Evolutionary conservation across 1,284 basidiomycete genomes (phyloP).

Genomic region (Peniophora sp.): DNA sequence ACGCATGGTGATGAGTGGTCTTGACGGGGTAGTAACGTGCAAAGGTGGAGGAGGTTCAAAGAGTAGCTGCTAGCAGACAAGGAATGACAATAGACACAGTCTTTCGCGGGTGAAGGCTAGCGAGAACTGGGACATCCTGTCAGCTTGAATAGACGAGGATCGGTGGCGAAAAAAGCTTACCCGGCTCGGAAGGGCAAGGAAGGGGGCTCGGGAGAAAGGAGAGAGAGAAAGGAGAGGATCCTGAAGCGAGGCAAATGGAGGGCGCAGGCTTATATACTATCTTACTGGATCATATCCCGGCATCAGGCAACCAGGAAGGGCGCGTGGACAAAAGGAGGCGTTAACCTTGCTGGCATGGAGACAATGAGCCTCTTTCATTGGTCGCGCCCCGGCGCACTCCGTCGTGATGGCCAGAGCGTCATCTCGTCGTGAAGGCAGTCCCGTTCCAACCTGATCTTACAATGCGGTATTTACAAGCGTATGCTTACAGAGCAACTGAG

Average conservation of each 20-base stretch:
- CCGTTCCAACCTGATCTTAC: no score
- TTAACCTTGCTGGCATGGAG: no score
- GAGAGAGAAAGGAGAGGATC: neutral
- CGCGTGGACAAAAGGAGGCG: no score
- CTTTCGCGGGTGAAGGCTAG: slow-evolving; percentile 5
- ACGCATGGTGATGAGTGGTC: slow-evolving; percentile 16
- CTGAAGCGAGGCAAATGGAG: neutral
- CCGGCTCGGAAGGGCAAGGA: slow-evolving; percentile 9
- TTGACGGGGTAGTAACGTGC: slow-evolving; percentile 1
- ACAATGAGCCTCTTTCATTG: no score
- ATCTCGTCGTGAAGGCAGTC: no score
- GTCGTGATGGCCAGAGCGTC: no score
- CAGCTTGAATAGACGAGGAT: neutral
- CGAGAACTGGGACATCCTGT: slow-evolving; percentile 7
- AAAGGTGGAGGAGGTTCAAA: slow-evolving; percentile 1
- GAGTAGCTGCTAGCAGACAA: neutral
- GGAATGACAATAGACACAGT: neutral
- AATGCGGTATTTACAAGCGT: no score
- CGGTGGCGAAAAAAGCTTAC: neutral
- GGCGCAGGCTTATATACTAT: no score
- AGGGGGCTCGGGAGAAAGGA: slow-evolving; percentile 5
- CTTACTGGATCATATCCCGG: no score
- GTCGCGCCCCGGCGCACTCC: no score
- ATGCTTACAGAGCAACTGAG: no score
- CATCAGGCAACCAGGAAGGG: no score